Evolutionary conservation across 2,329 filamentous ascomycete genomes (phyloP).

Genomic region (Shiraia bambusicola): DNA sequence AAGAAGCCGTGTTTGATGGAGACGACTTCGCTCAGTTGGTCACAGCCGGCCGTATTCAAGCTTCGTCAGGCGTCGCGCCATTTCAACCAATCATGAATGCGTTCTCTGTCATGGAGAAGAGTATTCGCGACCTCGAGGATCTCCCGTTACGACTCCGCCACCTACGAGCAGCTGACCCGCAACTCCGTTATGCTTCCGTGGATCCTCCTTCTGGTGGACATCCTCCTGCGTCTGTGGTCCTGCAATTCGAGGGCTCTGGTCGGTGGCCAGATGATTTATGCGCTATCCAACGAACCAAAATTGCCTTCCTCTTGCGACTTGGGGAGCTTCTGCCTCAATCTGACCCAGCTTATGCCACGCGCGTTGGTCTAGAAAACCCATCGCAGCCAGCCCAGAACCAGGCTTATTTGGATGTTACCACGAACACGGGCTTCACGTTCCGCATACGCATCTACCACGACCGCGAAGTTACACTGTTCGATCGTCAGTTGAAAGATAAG

Average conservation of each 20-base stretch:
- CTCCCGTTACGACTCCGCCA: conserved; percentile 85
- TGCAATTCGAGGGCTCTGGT: conserved; percentile 91
- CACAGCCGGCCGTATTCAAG: conserved; percentile 36
- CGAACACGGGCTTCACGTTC: conserved; percentile 71
- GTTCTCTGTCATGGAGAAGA: conserved; percentile 72
- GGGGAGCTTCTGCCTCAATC: conserved; percentile 68
- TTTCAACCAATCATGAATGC: conserved; percentile 71
- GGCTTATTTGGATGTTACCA: conserved; percentile 78
- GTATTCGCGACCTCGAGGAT: conserved; percentile 76
- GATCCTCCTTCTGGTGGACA: conserved; percentile 52
- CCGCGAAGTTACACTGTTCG: conserved; percentile 76
- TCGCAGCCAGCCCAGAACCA: conserved; percentile 70
- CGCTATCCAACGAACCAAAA: conserved; percentile 90
- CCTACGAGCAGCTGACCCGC: conserved; percentile 69
- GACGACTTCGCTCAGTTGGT: conserved; percentile 52
- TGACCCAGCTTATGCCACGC: conserved; percentile 63
- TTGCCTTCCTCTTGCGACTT: conserved; percentile 79
- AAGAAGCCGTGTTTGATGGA: conserved; percentile 49
- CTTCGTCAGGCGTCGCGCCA: conserved; percentile 47
- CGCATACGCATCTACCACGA: conserved; percentile 88
- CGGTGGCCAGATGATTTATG: conserved; percentile 91
- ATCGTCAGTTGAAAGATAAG: conserved; percentile 76
- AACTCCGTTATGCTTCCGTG: conserved; percentile 73
- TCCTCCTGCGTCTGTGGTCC: conserved; percentile 70
- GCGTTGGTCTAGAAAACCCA: conserved; percentile 79